Conservation (phyloP, 441 rosid genomes). For the Adansonia grandidieri region DNA sequence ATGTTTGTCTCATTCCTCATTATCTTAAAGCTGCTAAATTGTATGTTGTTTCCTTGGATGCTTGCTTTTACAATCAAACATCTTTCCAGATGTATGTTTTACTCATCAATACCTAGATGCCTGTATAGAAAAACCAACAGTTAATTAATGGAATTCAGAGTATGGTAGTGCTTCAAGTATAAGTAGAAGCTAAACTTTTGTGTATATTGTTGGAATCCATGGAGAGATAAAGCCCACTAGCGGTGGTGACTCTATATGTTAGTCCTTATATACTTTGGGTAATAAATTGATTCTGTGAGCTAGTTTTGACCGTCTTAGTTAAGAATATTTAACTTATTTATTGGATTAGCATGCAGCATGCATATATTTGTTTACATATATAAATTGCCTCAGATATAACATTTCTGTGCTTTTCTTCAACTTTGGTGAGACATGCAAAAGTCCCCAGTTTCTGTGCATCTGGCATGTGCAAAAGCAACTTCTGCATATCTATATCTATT, state of each 20-base stretch:
- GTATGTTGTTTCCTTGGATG: background rate
- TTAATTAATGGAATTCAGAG: background rate
- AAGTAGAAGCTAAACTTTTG: background rate
- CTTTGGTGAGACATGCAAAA: background rate
- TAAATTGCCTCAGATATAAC: background rate
- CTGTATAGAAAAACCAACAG: background rate
- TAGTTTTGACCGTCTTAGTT: background rate
- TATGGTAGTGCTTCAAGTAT: background rate
- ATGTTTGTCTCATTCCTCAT: background rate
- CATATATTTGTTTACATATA: background rate
- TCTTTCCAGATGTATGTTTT: background rate
- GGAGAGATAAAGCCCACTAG: background rate
- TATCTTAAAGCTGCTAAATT: background rate
- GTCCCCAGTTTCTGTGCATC: background rate
- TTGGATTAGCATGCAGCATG: background rate
- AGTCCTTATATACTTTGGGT: background rate
- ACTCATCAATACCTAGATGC: background rate
- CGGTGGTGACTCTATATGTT: background rate
- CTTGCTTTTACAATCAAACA: background rate
- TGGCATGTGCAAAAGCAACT: background rate
- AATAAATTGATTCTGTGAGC: background rate
- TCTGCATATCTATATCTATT: background rate
- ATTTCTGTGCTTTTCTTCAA: background rate
- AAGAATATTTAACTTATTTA: background rate
- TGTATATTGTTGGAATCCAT: background rate